Evolutionary conservation across 139 green algal species (phyloP).

Genomic region (Tetraselmis chui): DNA sequence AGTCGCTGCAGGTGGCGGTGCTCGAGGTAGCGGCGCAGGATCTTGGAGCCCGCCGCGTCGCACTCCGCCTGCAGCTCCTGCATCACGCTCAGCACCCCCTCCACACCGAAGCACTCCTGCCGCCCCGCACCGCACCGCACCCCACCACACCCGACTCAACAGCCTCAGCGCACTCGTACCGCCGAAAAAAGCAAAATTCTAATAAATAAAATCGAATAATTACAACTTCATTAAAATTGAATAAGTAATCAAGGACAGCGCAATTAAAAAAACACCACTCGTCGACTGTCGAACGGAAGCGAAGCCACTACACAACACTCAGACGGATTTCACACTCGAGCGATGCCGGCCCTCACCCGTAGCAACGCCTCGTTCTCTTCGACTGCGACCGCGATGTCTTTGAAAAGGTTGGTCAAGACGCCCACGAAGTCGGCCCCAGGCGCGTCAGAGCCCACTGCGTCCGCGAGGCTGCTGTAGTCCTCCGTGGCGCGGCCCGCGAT

Average conservation of each 20-base stretch:
- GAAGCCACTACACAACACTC: constrained; percentile 34
- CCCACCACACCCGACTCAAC: too few species aligned
- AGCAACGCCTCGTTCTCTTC: constrained; percentile 64
- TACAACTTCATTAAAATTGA: too few species aligned
- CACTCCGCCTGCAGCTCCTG: constrained; percentile 61
- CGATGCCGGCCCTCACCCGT: neutral
- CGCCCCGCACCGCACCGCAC: too few species aligned
- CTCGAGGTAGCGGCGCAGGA: constrained; percentile 74
- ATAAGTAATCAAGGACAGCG: too few species aligned
- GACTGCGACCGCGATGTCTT: constrained; percentile 67
- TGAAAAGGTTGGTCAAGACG: constrained; percentile 69
- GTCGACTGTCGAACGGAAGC: too few species aligned
- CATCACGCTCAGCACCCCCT: constrained; percentile 49
- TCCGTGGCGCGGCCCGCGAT: constrained; percentile 38
- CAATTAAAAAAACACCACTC: too few species aligned
- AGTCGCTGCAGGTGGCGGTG: constrained; percentile 50
- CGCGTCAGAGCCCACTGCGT: constrained; percentile 13
- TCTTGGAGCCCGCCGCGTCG: constrained; percentile 46
- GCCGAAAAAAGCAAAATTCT: too few species aligned
- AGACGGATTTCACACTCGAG: too few species aligned
- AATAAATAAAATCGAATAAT: too few species aligned
- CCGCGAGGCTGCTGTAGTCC: constrained; percentile 45
- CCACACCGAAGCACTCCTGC: constrained; percentile 55
- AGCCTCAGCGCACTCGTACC: too few species aligned
- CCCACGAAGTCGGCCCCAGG: constrained; percentile 52